A percentile compares a stretch with the other conserved stretches of the same genome.
phyloP scores from a whole-genome alignment of 2,329 filamentous ascomycete species.

The Diaporthe batatas region DNA sequence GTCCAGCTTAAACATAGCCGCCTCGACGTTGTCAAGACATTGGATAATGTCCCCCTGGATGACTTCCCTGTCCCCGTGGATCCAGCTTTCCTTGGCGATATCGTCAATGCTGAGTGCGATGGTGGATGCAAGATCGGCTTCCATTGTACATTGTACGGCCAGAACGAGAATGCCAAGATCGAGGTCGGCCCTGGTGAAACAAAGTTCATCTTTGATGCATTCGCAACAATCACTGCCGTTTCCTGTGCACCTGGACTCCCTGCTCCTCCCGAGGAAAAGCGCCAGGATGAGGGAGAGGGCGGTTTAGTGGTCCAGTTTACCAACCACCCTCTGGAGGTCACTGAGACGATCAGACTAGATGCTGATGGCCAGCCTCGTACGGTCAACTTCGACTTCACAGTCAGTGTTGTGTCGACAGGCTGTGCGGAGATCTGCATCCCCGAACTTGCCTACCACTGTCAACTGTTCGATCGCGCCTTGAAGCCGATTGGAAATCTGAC shows the following conservation, averaged over 20 bases:
- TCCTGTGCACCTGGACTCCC: background rate
- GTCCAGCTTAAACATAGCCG: slow-evolving; percentile 12
- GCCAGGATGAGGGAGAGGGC: slow-evolving; percentile 9
- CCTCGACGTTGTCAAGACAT: background rate
- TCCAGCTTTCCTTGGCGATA: background rate
- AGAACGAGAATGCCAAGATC: background rate
- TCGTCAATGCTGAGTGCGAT: background rate
- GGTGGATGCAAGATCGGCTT: slow-evolving; percentile 17
- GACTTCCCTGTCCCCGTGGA: background rate
- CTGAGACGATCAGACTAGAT: slow-evolving; percentile 7
- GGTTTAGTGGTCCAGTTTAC: background rate
- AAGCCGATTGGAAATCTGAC: slow-evolving; percentile 4
- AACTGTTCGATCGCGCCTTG: slow-evolving; percentile 15
- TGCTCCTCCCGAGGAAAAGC: background rate
- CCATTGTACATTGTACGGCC: slow-evolving; percentile 1
- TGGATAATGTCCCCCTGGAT: background rate
- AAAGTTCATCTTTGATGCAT: slow-evolving; percentile 14
- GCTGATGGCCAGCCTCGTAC: slow-evolving; percentile 7
- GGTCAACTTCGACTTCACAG: slow-evolving; percentile 5
- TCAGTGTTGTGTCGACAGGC: slow-evolving; percentile 8
- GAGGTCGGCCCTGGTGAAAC: slow-evolving; percentile 12
- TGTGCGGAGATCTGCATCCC: slow-evolving; percentile 19
- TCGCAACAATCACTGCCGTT: slow-evolving; percentile 7
- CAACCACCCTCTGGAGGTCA: slow-evolving; percentile 18
- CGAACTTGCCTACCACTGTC: slow-evolving; percentile 3